These are phyloP conservation scores for Pleurotus pulmonarius DNA, from an alignment of 768 basidiomycete species.

Conservation along the genomic window DNA sequence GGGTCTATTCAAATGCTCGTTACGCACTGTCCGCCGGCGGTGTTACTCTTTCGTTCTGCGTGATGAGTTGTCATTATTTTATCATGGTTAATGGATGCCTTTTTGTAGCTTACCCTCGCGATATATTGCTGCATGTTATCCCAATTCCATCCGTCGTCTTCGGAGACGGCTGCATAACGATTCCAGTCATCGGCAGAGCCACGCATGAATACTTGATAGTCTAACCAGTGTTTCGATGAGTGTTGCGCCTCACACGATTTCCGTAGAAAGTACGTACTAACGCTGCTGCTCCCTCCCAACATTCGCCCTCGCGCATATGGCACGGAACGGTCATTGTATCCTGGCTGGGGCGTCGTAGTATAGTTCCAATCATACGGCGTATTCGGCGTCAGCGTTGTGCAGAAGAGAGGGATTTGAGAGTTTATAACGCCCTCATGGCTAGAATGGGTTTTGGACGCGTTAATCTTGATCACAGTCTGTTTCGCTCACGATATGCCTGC, in stretches of 20 bases:
- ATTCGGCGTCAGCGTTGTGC: neutral
- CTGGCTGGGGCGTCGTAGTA: slow-evolving; percentile 16
- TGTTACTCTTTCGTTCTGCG: slow-evolving; percentile 32
- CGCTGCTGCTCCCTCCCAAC: slow-evolving; percentile 15
- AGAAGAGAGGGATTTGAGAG: slow-evolving; percentile 4
- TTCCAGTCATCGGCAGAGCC: slow-evolving; percentile 22
- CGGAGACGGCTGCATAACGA: slow-evolving; percentile 17
- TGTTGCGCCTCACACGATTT: too few species aligned
- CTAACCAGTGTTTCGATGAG: neutral
- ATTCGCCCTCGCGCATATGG: slow-evolving; percentile 14
- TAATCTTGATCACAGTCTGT: neutral
- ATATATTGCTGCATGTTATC: slow-evolving; percentile 18
- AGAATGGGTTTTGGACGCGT: neutral
- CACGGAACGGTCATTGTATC: slow-evolving; percentile 12
- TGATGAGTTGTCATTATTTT: too few species aligned
- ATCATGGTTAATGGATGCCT: too few species aligned
- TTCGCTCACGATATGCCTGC: slow-evolving; percentile 3
- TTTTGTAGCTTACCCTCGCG: neutral
- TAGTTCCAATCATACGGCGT: slow-evolving; percentile 16
- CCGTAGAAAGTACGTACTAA: neutral
- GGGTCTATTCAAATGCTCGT: neutral
- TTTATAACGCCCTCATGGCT: neutral
- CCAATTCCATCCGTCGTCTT: slow-evolving; percentile 26
- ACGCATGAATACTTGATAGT: slow-evolving; percentile 18
- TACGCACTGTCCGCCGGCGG: slow-evolving; percentile 27